Evolutionary conservation across 192 early-diverging fungal genomes (phyloP), one percentile per base, ranked within the genome.

Genomic region (Backusella tuberculispora): DNA sequence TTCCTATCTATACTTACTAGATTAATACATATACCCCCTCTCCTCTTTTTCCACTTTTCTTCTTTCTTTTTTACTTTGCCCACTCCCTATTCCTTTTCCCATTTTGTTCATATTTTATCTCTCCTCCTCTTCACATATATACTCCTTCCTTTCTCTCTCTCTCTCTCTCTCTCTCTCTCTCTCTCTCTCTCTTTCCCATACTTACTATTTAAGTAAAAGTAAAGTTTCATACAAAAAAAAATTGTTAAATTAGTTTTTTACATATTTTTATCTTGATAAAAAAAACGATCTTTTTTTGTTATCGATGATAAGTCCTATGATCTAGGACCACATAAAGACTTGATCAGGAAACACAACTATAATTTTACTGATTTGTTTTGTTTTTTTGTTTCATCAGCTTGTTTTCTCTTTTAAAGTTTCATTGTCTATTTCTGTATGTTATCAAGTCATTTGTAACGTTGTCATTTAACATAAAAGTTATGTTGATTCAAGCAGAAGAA

Each of bases 61-160:
- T n/a, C 47, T 17, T n/a, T 19, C n/a, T 2, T 19, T 19, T n/a
- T 53, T n/a, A 19, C 10, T 19, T 17, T 53, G n/a, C n/a, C n/a
- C n/a, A n/a, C n/a, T 17, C 50, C 19, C 9, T 19, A 19, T n/a
- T 9, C 19, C 6, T 7, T 53, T n/a, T 9, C 50, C 50, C n/a
- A 53, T 53, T 53, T 53, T 53, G 50, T 53, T 53, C 50, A 53
- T 53, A 53, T 53, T 53, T 53, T 53, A 21, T 53, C 19, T 53
- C 50, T 53, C 50, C 50, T 53, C 50, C 19, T 19, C n/a, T 10
- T 53, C 50, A 53, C 29, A 34, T 34, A 34, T 34, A 34, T 34
- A 34, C 29, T 34, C 29, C 29, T 34, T 34, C 29, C 29, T 34
- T 34, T 34, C 29, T 34, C 29, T 34, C 29, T 34, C 29, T 34